phyloP scores from a whole-genome alignment of 495 filamentous ascomycete species.

The Xylaria intraflava region DNA sequence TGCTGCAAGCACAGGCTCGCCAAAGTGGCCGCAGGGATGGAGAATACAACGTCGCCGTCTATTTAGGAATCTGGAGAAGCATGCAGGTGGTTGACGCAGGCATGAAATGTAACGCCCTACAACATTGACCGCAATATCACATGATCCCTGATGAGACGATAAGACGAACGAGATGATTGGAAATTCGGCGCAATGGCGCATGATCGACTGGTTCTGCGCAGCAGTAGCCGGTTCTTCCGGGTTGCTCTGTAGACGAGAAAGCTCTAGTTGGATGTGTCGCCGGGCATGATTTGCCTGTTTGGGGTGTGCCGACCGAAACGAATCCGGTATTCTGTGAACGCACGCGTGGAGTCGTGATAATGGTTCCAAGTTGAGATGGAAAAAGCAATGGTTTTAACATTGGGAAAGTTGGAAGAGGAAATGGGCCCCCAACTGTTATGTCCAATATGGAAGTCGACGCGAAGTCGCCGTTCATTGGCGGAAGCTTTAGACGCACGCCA shows the following conservation, averaged over 20 bases:
- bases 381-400: neutral
- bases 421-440: neutral
- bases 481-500: too few species aligned
- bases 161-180: neutral
- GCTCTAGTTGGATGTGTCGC: neutral
- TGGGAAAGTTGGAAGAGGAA: neutral
- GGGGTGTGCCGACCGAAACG: neutral
- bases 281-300: neutral
- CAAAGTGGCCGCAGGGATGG: neutral
- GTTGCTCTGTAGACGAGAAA: neutral
- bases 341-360: neutral
- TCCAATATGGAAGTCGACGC: neutral
- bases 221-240: neutral
- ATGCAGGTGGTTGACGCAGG: neutral
- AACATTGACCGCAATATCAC: slow-evolving; percentile 9
- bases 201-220: neutral
- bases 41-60: slow-evolving; percentile 5
- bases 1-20: neutral
- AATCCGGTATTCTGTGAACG: neutral
- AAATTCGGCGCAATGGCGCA: neutral
- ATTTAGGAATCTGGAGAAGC: neutral
- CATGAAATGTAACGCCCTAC: slow-evolving; percentile 1
- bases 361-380: neutral
- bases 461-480: too few species aligned
- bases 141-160: slow-evolving; percentile 2